These are phyloP conservation scores for Coniochaeta ligniaria DNA, from an alignment of 2,329 filamentous ascomycete genomes.

Conservation along the genomic window DNA sequence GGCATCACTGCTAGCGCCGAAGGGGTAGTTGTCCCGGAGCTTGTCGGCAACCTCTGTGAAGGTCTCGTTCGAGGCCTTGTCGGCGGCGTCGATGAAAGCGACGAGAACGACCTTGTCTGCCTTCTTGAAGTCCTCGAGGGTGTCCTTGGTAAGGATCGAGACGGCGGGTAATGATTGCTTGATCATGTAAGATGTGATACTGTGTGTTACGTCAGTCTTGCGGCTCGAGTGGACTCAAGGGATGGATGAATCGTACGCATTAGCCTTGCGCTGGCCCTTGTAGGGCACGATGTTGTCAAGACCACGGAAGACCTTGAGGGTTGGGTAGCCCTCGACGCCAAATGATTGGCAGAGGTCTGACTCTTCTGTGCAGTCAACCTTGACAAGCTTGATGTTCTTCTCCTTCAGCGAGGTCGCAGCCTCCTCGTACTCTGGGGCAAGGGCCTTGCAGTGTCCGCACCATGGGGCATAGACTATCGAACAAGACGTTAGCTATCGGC, in stretches of 20 bases:
- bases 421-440: conserved; percentile 86
- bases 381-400: conserved; percentile 78
- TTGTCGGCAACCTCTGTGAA: conserved; percentile 67
- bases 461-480: conserved; percentile 81
- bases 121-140: conserved; percentile 92
- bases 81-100: conserved; percentile 73
- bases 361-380: conserved; percentile 95
- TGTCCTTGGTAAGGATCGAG: conserved; percentile 72
- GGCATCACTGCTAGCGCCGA: conserved; percentile 79
- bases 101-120: conserved; percentile 94
- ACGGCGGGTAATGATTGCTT: conserved; percentile 96
- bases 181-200: conserved; percentile 82
- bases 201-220: conserved; percentile 16
- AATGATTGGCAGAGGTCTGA: conserved; percentile 81
- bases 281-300: conserved; percentile 75
- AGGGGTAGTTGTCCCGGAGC: conserved; percentile 86
- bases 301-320: conserved; percentile 97
- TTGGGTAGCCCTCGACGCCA: conserved; percentile 96
- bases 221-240: neutral
- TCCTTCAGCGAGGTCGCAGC: conserved; percentile 79
- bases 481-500: conserved; percentile 24
- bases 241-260: conserved; percentile 44
- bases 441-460: conserved; percentile 98
- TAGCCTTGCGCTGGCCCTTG: conserved; percentile 81
- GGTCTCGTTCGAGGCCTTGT: conserved; percentile 81